Evolutionary conservation across 2,329 filamentous ascomycete genomes (phyloP), one percentile per base, ranked within the genome.

Genomic region (Penicillium paneum): DNA sequence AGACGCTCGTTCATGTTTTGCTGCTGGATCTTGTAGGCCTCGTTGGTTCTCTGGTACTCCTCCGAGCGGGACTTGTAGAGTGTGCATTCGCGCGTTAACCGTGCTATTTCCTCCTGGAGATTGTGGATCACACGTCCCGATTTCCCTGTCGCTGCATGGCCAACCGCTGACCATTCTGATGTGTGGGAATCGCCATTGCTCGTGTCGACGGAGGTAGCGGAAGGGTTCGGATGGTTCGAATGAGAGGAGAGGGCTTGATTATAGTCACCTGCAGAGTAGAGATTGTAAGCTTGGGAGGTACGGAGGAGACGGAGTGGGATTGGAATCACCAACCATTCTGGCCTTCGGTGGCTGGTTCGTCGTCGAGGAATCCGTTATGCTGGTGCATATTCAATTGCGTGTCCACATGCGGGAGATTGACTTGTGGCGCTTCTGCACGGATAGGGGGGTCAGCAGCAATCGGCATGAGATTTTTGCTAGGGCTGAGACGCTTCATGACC

Each of bases 111-210:
- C 58, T 76, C 76, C 63, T 79, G 77, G 32, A 80, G 65, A 52
- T 76, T 76, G 56, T 80, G 77, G 49, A 80, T 80, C 19, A 80
- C 78, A 34, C 78, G 74, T 28, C 78, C 77, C 3, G 78, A 79
- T 63, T 80, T 80, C 36, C 78, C 78, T 8, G 74, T 76, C 24
- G 75, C 73, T 34, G 78, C 78, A 56, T 79, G 76, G 12, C 78
- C 78, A 28, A 80, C 76, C 2, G 78, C 78, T 1, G 77, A 79
- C 78, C 78, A 80, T 67, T 77, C 74, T n/a, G 52, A 32, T 15
- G 67, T 57, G 24, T 67, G 52, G 17, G 63, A 48, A 43, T 73
- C 71, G 51, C 60, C 63, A 58, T 69, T 67, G 13, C 63, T 62
- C 32, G 61, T 53, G 31, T 71, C 52, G 10, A 51, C 52, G 17